phyloP scores from a whole-genome alignment of 352 stramenopile species.

The Globisporangium viniferum region DNA sequence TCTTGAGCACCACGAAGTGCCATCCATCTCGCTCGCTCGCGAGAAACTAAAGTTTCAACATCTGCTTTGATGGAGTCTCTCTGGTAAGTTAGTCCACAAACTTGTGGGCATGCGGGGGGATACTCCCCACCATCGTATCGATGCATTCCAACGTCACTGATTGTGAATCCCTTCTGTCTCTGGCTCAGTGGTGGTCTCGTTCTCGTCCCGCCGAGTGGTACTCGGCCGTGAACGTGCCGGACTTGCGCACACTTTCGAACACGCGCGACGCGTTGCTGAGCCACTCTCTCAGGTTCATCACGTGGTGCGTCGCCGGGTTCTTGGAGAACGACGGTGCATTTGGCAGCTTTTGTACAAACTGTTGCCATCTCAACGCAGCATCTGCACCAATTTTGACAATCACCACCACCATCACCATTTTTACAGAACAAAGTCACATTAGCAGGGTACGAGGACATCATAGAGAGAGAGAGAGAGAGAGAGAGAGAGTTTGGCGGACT shows the following conservation, averaged over 20 bases:
- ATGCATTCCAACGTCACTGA: background rate
- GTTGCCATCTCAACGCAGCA: conserved; percentile 12
- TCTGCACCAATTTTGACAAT: conserved; percentile 4
- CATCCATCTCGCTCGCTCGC: too few species aligned
- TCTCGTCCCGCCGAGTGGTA: conserved; percentile 21
- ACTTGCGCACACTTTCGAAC: conserved; percentile 70
- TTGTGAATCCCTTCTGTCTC: background rate
- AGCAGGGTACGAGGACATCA: background rate
- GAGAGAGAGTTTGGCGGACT: conserved; percentile 5
- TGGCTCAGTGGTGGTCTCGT: conserved; percentile 38
- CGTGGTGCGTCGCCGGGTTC: conserved; percentile 7
- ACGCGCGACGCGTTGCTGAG: conserved; percentile 65
- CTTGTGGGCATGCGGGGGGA: too few species aligned
- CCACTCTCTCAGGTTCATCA: conserved; percentile 72
- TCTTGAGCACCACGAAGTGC: too few species aligned
- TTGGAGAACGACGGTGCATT: conserved; percentile 23
- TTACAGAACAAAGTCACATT: background rate
- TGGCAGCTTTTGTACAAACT: conserved; percentile 17
- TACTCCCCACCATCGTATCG: background rate
- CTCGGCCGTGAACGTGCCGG: conserved; percentile 50
- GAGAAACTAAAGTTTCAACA: too few species aligned
- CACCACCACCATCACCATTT: background rate
- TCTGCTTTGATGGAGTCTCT: too few species aligned
- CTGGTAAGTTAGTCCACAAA: too few species aligned
- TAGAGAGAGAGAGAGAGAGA: background rate